These are phyloP conservation scores for Narthecium ossifragum DNA, from an alignment of 106 monocot species.

Conservation along the genomic window DNA sequence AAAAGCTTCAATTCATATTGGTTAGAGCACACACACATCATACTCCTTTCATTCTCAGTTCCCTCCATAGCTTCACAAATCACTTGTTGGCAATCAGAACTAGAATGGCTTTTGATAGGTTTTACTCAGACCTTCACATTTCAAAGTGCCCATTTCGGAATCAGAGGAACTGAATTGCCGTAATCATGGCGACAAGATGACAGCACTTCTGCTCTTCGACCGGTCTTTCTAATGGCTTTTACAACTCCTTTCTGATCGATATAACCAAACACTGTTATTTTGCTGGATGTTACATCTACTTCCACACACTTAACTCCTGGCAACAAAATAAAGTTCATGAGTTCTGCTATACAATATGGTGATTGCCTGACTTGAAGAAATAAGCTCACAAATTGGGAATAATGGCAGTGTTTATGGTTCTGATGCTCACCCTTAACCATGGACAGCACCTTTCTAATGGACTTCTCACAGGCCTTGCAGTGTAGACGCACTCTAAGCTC, in stretches of 20 bases:
- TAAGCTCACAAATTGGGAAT: not conserved
- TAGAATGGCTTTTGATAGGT: no score
- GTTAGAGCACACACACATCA: no score
- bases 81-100: no score
- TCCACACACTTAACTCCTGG: slow-evolving; percentile 15
- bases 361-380: no score
- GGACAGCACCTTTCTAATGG: not conserved
- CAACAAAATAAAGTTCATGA: not conserved
- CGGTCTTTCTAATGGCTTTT: slow-evolving; percentile 7
- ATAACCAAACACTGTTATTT: slow-evolving; percentile 15
- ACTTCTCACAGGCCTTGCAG: slow-evolving; percentile 20
- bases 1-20: no score
- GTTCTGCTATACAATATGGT: no score
- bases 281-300: slow-evolving; percentile 5
- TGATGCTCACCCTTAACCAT: slow-evolving; percentile 5
- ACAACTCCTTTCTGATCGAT: not conserved
- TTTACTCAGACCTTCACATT: no score
- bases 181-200: not conserved
- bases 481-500: slow-evolving; percentile 16
- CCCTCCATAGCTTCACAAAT: no score
- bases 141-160: no score
- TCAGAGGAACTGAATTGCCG: no score
- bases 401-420: not conserved
- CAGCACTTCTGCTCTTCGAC: slow-evolving; percentile 1
- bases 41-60: no score